Evolutionary conservation across 805 yeast genomes (phyloP), one percentile per base, ranked within the genome.

Genomic region (Myxozyma neglecta): DNA sequence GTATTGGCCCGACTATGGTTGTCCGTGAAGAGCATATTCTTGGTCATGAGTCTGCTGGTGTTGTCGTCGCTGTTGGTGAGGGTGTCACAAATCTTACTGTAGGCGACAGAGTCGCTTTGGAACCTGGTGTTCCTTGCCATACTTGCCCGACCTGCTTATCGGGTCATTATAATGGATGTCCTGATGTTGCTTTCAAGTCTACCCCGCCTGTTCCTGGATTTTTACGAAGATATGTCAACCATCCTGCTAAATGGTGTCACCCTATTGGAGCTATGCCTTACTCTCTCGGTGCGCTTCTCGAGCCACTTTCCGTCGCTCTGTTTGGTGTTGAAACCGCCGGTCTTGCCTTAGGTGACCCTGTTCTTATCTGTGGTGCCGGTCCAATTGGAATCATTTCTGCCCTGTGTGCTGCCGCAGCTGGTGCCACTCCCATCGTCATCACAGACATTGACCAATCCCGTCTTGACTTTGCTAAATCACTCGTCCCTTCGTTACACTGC

Each of bases 11-110:
- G 43, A 73, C 75, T 35, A 72, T 84, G 70, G 85, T 85, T n/a
- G 83, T 84, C 52, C 76, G 83, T 18, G 88, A 83, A 68, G 88
- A 87, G 24, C 86, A 86, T 6, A 72, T 75, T 29, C 77, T 83
- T n/a, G 83, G 89, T 73, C 81, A 87, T 70, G 81, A 83, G 57
- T 81, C 83, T 45, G 86, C 89, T 3, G 79, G 77, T 48, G 78
- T 77, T 49, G 79, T 84, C 34, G 66, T 80, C 18, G 81, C 77
- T 45, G 77, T 82, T 34, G 86, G 86, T 39, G 70, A 76, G n/a
- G 76, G 76, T 10, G 87, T 83, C 11, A 71, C 72, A 8, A 72
- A 75, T 39, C 75, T 78, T 56, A 76, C 80, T 58, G 77, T 77
- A 40, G 89, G 85, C 35, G 81, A 81, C 55, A 82, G 83, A 54